Evolutionary conservation across 192 early-diverging fungal genomes (phyloP), one percentile per base, ranked within the genome.

Genomic region (Oehlia diaphana): DNA sequence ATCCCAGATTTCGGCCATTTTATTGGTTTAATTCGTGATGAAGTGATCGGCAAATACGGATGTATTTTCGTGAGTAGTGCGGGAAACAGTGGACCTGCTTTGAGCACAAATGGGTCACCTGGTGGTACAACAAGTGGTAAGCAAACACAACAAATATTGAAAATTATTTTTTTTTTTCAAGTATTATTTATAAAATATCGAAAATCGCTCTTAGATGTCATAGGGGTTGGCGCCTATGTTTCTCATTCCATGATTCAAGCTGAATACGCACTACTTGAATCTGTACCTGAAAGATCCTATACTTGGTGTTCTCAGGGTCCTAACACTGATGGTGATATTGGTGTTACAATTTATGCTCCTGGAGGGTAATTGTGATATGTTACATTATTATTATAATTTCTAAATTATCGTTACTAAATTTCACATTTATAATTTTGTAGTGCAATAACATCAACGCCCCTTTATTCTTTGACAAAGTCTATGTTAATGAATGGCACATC

Each of bases 281-380:
- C 87, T 7, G 93, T 94, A 14, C 88, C 88, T 37, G 96, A 98
- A 81, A 85, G 90, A 14, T 87, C 91, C 3, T 96, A 92, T 87
- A 97, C 94, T 1, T 99, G 96, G 95, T 90, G 91, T 76, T 94
- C 93, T 49, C 90, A 94, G 65, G 97, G 97, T 10, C 98, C 98
- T 16, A 87, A 93, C 21, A 50, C 87, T 23, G 96, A 98, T 82
- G 98, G 98, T 12, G 92, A 90, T 65, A 83, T 91, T 39, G 97
- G 96, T 39, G 90, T 95, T 9, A 89, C 92, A 80, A 87, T 94
- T 14, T 94, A 92, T 82, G 94, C 93, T 23, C 96, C 97, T 28
- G 98, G 98, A 35, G 28, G 75, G 75, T 66, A 77, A 16, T 77
- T 66, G 42, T 66, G 28, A 50, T 26, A n/a, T 28, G 4, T 5